These are phyloP conservation scores for Setaria italica DNA, from an alignment of 202 grass and related monocot species.

Conservation along the genomic window DNA sequence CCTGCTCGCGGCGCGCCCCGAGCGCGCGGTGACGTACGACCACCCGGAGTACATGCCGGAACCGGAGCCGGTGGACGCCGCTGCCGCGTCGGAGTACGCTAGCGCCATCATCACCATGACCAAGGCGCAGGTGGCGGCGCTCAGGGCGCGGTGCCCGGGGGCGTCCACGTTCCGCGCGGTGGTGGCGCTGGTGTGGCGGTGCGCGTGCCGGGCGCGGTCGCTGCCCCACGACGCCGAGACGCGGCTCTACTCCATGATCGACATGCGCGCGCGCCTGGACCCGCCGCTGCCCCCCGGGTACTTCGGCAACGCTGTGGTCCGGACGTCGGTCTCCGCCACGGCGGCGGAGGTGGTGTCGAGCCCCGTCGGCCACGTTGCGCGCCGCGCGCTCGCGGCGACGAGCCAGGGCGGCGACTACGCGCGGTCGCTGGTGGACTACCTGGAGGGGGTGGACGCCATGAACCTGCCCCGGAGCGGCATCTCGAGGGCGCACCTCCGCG, in stretches of 20 bases:
- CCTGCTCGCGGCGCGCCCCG: slow-evolving; percentile 16
- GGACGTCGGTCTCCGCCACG: slow-evolving; percentile 42
- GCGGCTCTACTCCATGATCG: slow-evolving; percentile 67
- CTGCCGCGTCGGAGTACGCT: slow-evolving; percentile 23
- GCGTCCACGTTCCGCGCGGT: slow-evolving; percentile 60
- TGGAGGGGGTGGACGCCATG: slow-evolving; percentile 51
- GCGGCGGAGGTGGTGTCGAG: slow-evolving; percentile 45
- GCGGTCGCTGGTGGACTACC: slow-evolving; percentile 66
- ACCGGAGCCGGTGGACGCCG: slow-evolving; percentile 24
- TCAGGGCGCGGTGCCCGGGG: slow-evolving; percentile 43
- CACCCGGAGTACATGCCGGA: slow-evolving; percentile 56
- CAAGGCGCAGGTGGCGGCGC: slow-evolving; percentile 35
- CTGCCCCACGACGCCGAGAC: slow-evolving; percentile 42
- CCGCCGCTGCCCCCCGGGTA: slow-evolving; percentile 63
- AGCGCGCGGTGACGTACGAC: slow-evolving; percentile 43
- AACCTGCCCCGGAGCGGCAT: slow-evolving; percentile 47
- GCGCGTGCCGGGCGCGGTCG: slow-evolving; percentile 54
- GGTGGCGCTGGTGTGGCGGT: slow-evolving; percentile 62
- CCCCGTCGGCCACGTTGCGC: slow-evolving; percentile 29
- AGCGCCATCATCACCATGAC: slow-evolving; percentile 54
- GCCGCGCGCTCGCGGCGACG: slow-evolving; percentile 28
- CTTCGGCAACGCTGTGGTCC: slow-evolving; percentile 68
- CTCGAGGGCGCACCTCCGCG: slow-evolving; percentile 47
- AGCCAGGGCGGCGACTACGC: slow-evolving; percentile 54
- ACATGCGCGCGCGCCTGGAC: slow-evolving; percentile 53